Conservation (phyloP, 108 stramenopile species). For the Skeletonema tropicum region DNA sequence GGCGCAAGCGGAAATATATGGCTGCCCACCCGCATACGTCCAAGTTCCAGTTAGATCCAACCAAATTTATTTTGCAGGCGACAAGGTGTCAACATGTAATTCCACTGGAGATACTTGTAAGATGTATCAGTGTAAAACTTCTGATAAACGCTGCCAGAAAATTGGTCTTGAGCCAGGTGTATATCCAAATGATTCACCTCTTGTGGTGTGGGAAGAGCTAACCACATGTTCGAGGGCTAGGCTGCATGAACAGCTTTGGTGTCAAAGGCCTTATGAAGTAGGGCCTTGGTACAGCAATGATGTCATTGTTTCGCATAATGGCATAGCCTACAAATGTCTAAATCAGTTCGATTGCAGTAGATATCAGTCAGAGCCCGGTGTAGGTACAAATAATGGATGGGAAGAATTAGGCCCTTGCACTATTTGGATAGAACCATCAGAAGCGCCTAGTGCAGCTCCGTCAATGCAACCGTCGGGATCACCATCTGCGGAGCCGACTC, state of each 20-base stretch:
- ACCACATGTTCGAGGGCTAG: not conserved
- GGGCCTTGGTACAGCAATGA: not conserved
- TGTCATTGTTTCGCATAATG: not conserved
- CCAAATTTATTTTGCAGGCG: not conserved
- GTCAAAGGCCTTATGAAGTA: not conserved
- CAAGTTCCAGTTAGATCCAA: not conserved
- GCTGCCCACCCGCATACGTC: not conserved
- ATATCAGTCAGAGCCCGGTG: not conserved
- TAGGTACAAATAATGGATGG: not conserved
- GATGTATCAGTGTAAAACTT: not conserved
- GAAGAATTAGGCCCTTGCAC: not conserved
- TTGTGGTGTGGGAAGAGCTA: not conserved
- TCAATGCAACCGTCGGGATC: not conserved
- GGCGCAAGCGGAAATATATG: not conserved
- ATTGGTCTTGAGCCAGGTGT: not conserved
- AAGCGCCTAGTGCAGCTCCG: not conserved
- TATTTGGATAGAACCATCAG: not conserved
- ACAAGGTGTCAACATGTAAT: not conserved
- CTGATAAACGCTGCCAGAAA: not conserved
- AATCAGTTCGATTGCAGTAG: not conserved
- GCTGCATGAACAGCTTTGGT: not conserved
- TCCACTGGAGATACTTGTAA: not conserved
- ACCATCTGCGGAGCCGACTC: not conserved
- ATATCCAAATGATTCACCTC: not conserved
- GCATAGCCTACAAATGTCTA: not conserved